These are phyloP conservation scores for Dioscorea alata DNA, from an alignment of 106 monocot species.

Conservation along the genomic window DNA sequence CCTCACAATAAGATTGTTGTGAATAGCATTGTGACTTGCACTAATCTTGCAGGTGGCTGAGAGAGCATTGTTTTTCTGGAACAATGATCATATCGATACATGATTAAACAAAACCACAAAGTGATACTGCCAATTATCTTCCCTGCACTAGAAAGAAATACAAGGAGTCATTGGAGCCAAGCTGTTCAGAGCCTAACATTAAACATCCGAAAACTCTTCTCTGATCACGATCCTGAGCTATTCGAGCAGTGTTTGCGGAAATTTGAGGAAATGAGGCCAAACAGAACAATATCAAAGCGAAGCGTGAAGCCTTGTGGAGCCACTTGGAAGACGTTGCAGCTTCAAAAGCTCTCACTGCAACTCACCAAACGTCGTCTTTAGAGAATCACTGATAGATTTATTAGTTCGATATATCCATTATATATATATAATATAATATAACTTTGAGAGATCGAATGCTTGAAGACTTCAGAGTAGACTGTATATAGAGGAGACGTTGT, in stretches of 20 bases:
- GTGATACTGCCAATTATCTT: conserved; percentile 34
- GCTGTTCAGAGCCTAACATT: conserved; percentile 35
- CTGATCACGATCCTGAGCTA: conserved; percentile 30
- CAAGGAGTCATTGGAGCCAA: conserved; percentile 32
- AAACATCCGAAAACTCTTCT: conserved; percentile 31
- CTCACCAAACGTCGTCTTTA: background rate
- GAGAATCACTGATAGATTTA: background rate
- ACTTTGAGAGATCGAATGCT: background rate
- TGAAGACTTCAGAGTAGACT: background rate
- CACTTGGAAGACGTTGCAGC: conserved; percentile 26
- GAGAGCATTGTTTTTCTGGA: conserved; percentile 36
- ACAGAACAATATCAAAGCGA: background rate
- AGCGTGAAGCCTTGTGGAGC: conserved; percentile 16
- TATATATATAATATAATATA: background rate
- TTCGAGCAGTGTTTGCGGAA: conserved; percentile 32
- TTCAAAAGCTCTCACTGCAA: conserved; percentile 1
- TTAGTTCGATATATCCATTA: background rate
- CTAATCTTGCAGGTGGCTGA: conserved; percentile 25
- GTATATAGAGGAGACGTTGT: background rate
- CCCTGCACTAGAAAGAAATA: conserved; percentile 30
- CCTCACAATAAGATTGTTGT: background rate
- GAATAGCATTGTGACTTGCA: background rate
- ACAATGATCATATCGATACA: conserved; percentile 35
- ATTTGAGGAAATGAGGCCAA: conserved; percentile 21
- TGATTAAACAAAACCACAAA: conserved; percentile 32